A percentile compares a stretch with the other conserved stretches of the same genome.
Evolutionary conservation across 78 protist species (phyloP).

Genomic region (Dictyostelium capitatum): DNA sequence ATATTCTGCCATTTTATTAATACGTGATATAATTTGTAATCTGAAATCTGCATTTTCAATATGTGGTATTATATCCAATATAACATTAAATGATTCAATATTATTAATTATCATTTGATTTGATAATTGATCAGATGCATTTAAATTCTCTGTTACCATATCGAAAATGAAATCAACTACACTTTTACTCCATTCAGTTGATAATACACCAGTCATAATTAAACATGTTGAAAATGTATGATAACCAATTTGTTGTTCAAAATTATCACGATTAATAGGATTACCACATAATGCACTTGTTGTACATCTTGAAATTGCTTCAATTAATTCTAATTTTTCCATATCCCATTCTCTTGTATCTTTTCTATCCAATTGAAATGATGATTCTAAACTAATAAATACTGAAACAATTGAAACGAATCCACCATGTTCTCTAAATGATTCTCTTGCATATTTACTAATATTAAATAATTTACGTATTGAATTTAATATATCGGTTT

Average conservation of each 20-base stretch:
- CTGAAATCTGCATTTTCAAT: conserved; percentile 13
- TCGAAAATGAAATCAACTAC: conserved; percentile 65
- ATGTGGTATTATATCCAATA: conserved; percentile 68
- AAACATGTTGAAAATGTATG: conserved; percentile 55
- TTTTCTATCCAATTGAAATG: background rate
- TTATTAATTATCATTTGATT: conserved; percentile 56
- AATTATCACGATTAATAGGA: conserved; percentile 20
- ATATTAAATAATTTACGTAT: conserved; percentile 63
- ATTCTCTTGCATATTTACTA: conserved; percentile 46
- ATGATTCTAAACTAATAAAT: conserved; percentile 52
- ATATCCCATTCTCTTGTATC: conserved; percentile 14
- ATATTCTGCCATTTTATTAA: conserved; percentile 69
- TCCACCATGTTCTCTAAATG: conserved; percentile 81
- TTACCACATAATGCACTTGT: conserved; percentile 62
- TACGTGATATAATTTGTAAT: conserved; percentile 26
- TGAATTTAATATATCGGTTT: conserved; percentile 65
- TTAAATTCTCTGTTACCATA: conserved; percentile 68
- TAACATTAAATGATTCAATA: conserved; percentile 44
- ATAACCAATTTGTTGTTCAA: conserved; percentile 79
- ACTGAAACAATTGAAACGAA: conserved; percentile 66
- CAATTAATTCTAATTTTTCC: conserved; percentile 25
- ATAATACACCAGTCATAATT: conserved; percentile 39
- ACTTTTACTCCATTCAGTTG: background rate
- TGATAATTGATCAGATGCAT: conserved; percentile 10
- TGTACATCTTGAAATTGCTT: conserved; percentile 51